Evolutionary conservation across 345 rosid species (phyloP), one percentile per base, ranked within the genome.

Genomic region (Sisymbrium irio): DNA sequence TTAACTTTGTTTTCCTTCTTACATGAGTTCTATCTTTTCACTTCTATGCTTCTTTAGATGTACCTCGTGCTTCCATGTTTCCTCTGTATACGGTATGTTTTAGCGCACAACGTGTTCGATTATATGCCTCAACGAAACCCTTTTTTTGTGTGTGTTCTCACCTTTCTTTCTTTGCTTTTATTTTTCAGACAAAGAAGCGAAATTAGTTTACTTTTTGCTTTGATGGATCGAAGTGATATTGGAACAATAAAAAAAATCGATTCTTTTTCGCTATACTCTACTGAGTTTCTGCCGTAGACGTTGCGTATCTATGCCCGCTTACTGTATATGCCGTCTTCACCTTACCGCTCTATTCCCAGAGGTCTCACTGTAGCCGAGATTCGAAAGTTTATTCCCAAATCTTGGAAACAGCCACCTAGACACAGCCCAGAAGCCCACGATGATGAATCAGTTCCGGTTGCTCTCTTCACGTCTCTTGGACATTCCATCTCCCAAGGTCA

Each of bases 251-350:
- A 9, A 13, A 49, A 59, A 74, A 46, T 39, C 18, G 28, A 65
- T 35, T 35, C 32, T 65, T 65, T 65, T 62, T 45, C 36, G 44
- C 66, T 35, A 2, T 20, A 49, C 19, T 50, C 58, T 37, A 67
- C 18, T 68, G 13, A 12, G 55, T 39, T 42, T 13, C 30, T 39
- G 54, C 13, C 11, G 33, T 66, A 56, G 74, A 44, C 65, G 56
- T 55, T 56, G 60, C 67, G 12, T n/a, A 74, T 67, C 63, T 75
- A 68, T 61, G 74, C 69, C 6, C 4, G 32, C 56, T 60, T 51
- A 60, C 73, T 74, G 84, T 85, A 78, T 79, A 87, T 89, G 96
- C 91, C 82, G 59, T 69, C 89, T 79, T 74, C 89, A 76, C 82
- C 86, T 17, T 50, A 65, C 51, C 71, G 55, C n/a, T 28, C 68